Conservation (phyloP, 306 rosid species). For the Hippophae rhamnoides region DNA sequence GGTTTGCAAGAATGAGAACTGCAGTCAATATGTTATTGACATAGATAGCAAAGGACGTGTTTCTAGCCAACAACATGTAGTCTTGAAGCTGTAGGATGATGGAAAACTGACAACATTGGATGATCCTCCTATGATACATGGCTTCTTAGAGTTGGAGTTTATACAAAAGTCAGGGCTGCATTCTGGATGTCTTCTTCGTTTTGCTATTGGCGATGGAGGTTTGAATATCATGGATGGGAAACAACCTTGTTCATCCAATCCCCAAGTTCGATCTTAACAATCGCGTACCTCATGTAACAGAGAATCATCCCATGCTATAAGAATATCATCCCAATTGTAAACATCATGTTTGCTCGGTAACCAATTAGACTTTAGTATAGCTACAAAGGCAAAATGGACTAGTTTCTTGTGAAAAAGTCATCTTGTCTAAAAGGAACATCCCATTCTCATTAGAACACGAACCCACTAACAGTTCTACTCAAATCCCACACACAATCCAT, state of each 20-base stretch:
- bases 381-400: too few relatives aligned
- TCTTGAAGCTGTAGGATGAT: conserved; percentile 78
- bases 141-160: conserved; percentile 58
- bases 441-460: too few relatives aligned
- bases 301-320: too few relatives aligned
- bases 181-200: conserved; percentile 63
- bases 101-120: conserved; percentile 73
- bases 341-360: too few relatives aligned
- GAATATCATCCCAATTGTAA: too few relatives aligned
- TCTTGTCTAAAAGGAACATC: too few relatives aligned
- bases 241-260: not conserved
- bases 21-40: conserved; percentile 91
- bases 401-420: too few relatives aligned
- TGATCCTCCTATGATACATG: conserved; percentile 62
- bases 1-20: conserved; percentile 90
- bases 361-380: too few relatives aligned
- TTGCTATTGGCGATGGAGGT: conserved; percentile 68
- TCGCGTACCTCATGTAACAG: too few relatives aligned
- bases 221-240: conserved; percentile 62
- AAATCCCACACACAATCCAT: too few relatives aligned
- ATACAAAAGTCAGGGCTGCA: conserved; percentile 47
- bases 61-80: conserved; percentile 92
- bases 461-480: too few relatives aligned
- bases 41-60: conserved; percentile 76
- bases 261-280: too few relatives aligned